A percentile compares a stretch with the other conserved stretches of the same genome.
Evolutionary conservation across 768 basidiomycete species (phyloP).

Genomic region (Amyloporia xantha): DNA sequence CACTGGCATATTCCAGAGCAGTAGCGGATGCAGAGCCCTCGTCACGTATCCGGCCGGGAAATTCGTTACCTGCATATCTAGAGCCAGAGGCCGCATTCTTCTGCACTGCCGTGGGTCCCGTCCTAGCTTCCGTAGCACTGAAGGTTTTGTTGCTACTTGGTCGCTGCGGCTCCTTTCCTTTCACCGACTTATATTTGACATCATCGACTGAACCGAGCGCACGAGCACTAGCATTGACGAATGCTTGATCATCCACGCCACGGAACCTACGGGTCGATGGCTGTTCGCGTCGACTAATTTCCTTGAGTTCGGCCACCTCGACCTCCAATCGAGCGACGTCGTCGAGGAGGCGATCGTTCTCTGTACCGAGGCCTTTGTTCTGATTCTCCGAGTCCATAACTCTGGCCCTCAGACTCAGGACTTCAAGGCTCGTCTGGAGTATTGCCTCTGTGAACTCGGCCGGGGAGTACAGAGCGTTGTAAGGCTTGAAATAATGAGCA

Average conservation of each 20-base stretch:
- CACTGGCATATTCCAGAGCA: not conserved
- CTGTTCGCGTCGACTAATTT: too few relatives aligned
- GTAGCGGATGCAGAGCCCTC: not conserved
- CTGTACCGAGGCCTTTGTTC: slow-evolving; percentile 19
- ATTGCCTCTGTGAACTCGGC: slow-evolving; percentile 28
- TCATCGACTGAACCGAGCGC: too few relatives aligned
- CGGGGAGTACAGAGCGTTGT: slow-evolving; percentile 15
- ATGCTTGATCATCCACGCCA: too few relatives aligned
- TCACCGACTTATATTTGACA: too few relatives aligned
- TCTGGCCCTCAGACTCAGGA: slow-evolving; percentile 37
- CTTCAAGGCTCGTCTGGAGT: slow-evolving; percentile 43
- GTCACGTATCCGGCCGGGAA: not conserved
- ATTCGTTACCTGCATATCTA: not conserved
- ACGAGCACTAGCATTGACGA: too few relatives aligned
- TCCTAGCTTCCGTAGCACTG: too few relatives aligned
- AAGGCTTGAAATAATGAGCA: slow-evolving; percentile 46
- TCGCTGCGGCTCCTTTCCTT: too few relatives aligned
- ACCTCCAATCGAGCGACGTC: slow-evolving; percentile 19
- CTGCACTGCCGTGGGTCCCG: too few relatives aligned
- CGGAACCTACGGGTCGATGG: too few relatives aligned
- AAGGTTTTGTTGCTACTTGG: too few relatives aligned
- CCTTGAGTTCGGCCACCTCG: slow-evolving; percentile 19
- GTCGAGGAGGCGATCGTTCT: slow-evolving; percentile 12
- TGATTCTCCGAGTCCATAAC: slow-evolving; percentile 30
- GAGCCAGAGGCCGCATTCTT: not conserved